Conservation (phyloP, 768 basidiomycete genomes). For the Hericium coralloides region DNA sequence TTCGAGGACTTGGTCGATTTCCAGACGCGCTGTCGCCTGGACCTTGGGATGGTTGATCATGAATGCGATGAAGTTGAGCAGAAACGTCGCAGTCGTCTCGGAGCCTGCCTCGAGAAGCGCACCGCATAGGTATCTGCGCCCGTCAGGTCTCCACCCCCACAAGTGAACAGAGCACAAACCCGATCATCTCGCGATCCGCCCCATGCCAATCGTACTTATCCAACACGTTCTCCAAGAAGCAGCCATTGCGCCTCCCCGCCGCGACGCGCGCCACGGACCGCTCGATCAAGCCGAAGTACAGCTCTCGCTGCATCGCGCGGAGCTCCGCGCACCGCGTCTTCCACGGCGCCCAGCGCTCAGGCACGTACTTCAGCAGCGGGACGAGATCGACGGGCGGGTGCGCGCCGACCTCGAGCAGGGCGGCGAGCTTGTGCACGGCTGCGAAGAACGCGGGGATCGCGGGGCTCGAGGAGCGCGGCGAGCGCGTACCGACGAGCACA, state of each 20-base stretch:
- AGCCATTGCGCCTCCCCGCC: neutral
- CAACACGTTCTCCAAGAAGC: neutral
- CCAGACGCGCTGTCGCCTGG: neutral
- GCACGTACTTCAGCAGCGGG: slow-evolving; percentile 24
- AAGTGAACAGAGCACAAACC: neutral
- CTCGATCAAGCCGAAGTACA: slow-evolving; percentile 23
- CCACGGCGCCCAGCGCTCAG: slow-evolving; percentile 28
- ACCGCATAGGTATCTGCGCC: neutral
- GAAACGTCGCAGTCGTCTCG: neutral
- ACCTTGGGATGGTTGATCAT: neutral
- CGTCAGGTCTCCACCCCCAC: neutral
- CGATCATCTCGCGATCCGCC: neutral
- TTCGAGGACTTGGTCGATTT: neutral
- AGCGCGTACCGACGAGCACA: slow-evolving; percentile 24
- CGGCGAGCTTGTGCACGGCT: slow-evolving; percentile 19
- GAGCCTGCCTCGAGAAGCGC: neutral
- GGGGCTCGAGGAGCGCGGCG: slow-evolving; percentile 19
- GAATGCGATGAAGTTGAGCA: neutral
- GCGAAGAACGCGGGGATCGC: slow-evolving; percentile 21
- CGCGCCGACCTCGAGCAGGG: slow-evolving; percentile 24
- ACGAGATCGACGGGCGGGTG: slow-evolving; percentile 28
- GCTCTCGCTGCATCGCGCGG: slow-evolving; percentile 17
- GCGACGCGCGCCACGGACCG: slow-evolving; percentile 16
- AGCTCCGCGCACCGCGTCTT: slow-evolving; percentile 19
- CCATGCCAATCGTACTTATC: neutral